Percentiles rank a stretch among this genome's conserved stretches.
Evolutionary conservation across 1,284 basidiomycete species (phyloP).

Genomic region (Volvariella volvacea): DNA sequence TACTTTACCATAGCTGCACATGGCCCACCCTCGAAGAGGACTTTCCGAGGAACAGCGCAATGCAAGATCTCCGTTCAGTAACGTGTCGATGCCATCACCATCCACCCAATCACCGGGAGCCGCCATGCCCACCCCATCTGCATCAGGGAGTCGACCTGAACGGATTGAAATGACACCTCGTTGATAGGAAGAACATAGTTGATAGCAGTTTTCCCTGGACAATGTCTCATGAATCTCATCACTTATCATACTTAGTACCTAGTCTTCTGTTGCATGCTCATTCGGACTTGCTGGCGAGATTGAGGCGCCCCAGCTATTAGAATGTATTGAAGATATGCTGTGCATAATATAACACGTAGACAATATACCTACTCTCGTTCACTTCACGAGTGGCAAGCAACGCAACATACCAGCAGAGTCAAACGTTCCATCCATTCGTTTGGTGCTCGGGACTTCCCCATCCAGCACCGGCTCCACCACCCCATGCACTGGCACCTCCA

Average conservation of each 20-base stretch:
- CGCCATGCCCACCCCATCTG: slow-evolving; percentile 11
- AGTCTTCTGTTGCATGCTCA: background rate
- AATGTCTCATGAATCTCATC: background rate
- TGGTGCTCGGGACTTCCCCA: slow-evolving; percentile 36
- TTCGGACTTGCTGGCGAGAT: too few species aligned
- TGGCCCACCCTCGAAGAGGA: slow-evolving; percentile 26
- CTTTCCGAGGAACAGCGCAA: slow-evolving; percentile 13
- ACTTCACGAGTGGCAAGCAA: too few species aligned
- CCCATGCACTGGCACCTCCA: slow-evolving; percentile 18
- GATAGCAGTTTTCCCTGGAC: background rate
- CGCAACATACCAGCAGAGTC: slow-evolving; percentile 6
- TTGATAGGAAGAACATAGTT: slow-evolving; percentile 10
- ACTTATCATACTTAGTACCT: background rate
- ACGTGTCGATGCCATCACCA: background rate
- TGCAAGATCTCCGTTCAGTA: slow-evolving; percentile 1
- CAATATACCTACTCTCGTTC: too few species aligned
- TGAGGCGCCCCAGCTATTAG: background rate
- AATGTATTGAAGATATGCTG: background rate
- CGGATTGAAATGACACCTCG: slow-evolving; percentile 25
- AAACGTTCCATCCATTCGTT: slow-evolving; percentile 53
- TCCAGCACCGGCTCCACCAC: slow-evolving; percentile 23
- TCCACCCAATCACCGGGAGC: background rate
- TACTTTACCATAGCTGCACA: slow-evolving; percentile 21
- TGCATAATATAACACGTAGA: background rate
- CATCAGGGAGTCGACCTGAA: slow-evolving; percentile 14